Base-by-base conservation (phyloP, 1,284 basidiomycete species). In the Cutaneotrichosporon cavernicola region DNA sequence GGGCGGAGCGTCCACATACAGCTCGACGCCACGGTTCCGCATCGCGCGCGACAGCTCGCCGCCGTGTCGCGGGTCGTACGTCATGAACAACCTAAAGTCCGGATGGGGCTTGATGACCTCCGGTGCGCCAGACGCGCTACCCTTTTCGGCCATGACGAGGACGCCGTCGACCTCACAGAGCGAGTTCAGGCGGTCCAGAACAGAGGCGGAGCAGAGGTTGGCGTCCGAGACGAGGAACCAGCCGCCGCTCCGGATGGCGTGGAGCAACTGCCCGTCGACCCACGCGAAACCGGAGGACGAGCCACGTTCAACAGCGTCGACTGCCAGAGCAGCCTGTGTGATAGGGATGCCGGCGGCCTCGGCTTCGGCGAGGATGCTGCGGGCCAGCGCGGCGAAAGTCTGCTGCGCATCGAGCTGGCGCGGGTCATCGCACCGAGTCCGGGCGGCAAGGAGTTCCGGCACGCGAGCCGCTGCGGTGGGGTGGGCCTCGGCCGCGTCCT, bases 31-130 rank as follows among this genome's bases (percentile, higher is more conserved):
- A 69, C 97, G 88, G 78, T 99, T 99, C 49, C 97, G 88, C 97
- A 99, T 99, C 1, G 97, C 97, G 46, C 97, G 86, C 8, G 96
- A 98, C 11, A 99, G 83, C 80, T 99, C 97, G 56, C 97, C 97
- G 69, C 97, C 97, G 69, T 90, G 86, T 65, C 88, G 87, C 22
- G 93, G 90, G 75, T 99, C 92, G 63, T 97, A 87, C 5, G 89
- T 88, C 93, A 99, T 97, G 80, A 99, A 91, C 10, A 99, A 83
- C 38, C 95, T 86, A 82, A 99, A 99, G 72, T 89, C 83, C 1
- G 89, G 86, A 78, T 99, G 94, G 1, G 97, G 95, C 31, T 80
- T 84, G 65, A 99, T 82, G 57, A 89, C 80, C 70, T 91, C 87
- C 0, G 95, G 87, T 0, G 61, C 55, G 47, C 85, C 82, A 62